phyloP scores from a whole-genome alignment of 1,284 basidiomycete species.

The Irpex lacteus region DNA sequence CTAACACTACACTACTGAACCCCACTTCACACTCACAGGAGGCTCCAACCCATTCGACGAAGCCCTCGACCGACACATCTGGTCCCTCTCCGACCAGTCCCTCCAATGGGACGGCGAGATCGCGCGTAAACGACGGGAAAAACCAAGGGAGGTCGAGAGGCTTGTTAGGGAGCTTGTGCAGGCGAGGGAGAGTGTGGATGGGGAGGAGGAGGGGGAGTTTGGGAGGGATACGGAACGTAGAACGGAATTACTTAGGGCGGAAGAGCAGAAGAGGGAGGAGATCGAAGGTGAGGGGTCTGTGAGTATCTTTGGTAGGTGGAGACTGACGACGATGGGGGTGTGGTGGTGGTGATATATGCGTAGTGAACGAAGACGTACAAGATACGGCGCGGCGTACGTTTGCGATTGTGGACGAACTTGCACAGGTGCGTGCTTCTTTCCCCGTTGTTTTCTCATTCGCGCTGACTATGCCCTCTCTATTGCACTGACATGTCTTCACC shows the following conservation, averaged over 20 bases:
- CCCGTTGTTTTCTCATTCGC: no score
- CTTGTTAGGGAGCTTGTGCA: slow-evolving; percentile 46
- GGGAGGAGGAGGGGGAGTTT: slow-evolving; percentile 28
- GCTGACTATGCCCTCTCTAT: no score
- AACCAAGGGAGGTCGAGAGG: slow-evolving; percentile 50
- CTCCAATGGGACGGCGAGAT: slow-evolving; percentile 67
- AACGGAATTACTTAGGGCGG: no score
- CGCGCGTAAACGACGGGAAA: slow-evolving; percentile 55
- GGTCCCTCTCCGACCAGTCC: slow-evolving; percentile 65
- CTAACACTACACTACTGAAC: no score
- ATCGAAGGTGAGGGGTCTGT: slow-evolving; percentile 1
- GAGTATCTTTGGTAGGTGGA: no score
- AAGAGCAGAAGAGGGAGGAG: slow-evolving; percentile 9
- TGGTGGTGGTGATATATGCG: slow-evolving; percentile 1
- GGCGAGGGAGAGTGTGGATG: slow-evolving; percentile 40
- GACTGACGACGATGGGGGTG: no score
- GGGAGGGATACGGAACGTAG: slow-evolving; percentile 7
- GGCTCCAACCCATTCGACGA: slow-evolving; percentile 72
- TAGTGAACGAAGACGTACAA: slow-evolving; percentile 25
- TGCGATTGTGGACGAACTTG: slow-evolving; percentile 45
- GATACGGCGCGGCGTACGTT: slow-evolving; percentile 23
- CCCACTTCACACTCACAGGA: slow-evolving; percentile 3
- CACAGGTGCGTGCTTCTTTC: slow-evolving; percentile 39
- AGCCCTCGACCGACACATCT: slow-evolving; percentile 69
- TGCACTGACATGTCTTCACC: no score